phyloP scores from a whole-genome alignment of 495 filamentous ascomycete species.

The Haplographium delicatum region DNA sequence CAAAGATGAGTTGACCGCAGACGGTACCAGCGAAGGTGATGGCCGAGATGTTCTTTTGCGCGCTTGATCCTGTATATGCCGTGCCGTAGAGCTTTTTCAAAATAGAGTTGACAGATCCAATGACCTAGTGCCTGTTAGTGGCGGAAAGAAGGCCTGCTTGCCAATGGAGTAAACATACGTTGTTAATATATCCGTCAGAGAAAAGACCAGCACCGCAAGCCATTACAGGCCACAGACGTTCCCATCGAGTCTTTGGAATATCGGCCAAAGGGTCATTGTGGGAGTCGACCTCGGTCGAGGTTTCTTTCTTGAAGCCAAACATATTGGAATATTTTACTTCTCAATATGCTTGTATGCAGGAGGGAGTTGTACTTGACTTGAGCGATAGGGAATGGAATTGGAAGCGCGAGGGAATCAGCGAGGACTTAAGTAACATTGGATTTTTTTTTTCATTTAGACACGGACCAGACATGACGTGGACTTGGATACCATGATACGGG shows the following conservation, averaged over 20 bases:
- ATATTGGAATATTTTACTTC: no score
- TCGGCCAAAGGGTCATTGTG: slow-evolving; percentile 12
- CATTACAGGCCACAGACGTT: slow-evolving; percentile 42
- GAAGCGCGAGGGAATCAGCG: no score
- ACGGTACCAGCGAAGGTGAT: slow-evolving; percentile 90
- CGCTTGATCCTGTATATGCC: slow-evolving; percentile 57
- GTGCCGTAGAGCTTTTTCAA: slow-evolving; percentile 56
- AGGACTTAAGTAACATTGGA: no score
- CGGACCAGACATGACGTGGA: no score
- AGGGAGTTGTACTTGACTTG: no score
- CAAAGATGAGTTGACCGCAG: slow-evolving; percentile 77
- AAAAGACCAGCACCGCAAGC: slow-evolving; percentile 88
- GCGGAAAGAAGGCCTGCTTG: no score
- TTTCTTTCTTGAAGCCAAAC: slow-evolving; percentile 12
- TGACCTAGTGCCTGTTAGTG: slow-evolving; percentile 51
- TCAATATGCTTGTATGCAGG: no score
- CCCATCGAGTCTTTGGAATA: slow-evolving; percentile 11
- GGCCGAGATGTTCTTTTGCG: slow-evolving; percentile 63
- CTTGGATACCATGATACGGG: no score
- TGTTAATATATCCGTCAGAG: slow-evolving; percentile 87
- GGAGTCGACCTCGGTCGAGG: not conserved
- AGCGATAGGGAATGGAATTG: no score
- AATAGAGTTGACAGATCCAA: slow-evolving; percentile 74
- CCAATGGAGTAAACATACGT: slow-evolving; percentile 40
- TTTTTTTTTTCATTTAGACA: no score